Percentiles rank a stretch among this genome's conserved stretches.
Evolutionary conservation across 768 basidiomycete genomes (phyloP).

Genomic region (Kwoniella newhampshirensis): DNA sequence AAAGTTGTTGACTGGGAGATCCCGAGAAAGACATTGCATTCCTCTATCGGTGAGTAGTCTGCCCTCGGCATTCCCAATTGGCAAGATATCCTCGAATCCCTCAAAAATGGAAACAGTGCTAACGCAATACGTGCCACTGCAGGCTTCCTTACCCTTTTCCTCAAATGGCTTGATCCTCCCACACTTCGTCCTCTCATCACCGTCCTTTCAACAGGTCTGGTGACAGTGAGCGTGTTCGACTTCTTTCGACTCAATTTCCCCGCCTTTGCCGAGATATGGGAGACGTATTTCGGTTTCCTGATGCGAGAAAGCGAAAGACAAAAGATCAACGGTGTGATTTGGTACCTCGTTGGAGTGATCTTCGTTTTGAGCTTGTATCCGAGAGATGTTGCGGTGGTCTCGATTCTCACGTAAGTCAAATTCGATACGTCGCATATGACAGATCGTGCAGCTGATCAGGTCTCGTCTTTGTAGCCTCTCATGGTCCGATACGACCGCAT

Average conservation of each 20-base stretch:
- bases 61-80: too few species aligned
- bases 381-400: slow-evolving; percentile 80
- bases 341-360: slow-evolving; percentile 86
- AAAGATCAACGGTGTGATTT: slow-evolving; percentile 79
- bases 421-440: too few species aligned
- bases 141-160: slow-evolving; percentile 67
- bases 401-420: slow-evolving; percentile 77
- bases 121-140: slow-evolving; percentile 15
- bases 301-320: slow-evolving; percentile 89
- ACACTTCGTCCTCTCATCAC: slow-evolving; percentile 61
- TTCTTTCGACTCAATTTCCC: slow-evolving; percentile 68
- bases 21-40: slow-evolving; percentile 81
- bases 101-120: not conserved
- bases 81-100: not conserved
- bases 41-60: slow-evolving; percentile 75
- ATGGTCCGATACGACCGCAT: slow-evolving; percentile 94
- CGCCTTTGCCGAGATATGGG: slow-evolving; percentile 68
- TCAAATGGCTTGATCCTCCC: slow-evolving; percentile 59
- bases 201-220: slow-evolving; percentile 66
- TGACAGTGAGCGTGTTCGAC: slow-evolving; percentile 71
- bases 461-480: slow-evolving; percentile 63
- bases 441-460: slow-evolving; percentile 5
- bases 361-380: slow-evolving; percentile 74
- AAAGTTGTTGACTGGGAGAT: slow-evolving; percentile 77
- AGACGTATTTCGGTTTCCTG: slow-evolving; percentile 70